A percentile compares a stretch with the other conserved stretches of the same genome.
Conservation (phyloP, 202 grass and related monocot genomes). For the Hordeum pubiflorum region DNA sequence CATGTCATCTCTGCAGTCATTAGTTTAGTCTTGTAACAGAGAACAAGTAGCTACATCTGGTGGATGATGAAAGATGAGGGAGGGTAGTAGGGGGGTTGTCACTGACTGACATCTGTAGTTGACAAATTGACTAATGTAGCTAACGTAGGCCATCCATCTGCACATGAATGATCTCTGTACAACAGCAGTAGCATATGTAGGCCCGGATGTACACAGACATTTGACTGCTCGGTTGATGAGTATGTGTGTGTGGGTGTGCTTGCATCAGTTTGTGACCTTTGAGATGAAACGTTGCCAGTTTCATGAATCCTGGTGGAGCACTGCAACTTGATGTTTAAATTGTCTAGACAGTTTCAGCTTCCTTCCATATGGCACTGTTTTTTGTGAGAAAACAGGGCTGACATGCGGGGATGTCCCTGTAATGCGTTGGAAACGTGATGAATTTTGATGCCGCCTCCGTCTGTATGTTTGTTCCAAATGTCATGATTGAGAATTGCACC, state of each 20-base stretch:
- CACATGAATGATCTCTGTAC: constrained; percentile 27
- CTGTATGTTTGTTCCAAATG: background rate
- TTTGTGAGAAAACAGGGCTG: background rate
- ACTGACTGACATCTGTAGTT: constrained; percentile 15
- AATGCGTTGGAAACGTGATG: background rate
- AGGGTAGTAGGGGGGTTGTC: background rate
- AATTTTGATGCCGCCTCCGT: background rate
- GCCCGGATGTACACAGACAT: constrained; percentile 10
- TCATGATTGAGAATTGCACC: background rate
- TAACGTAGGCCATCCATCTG: constrained; percentile 7
- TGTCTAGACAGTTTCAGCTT: background rate
- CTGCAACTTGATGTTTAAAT: background rate
- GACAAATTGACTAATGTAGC: constrained; percentile 10
- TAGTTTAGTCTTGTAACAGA: constrained; percentile 21
- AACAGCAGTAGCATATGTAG: constrained; percentile 13
- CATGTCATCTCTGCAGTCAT: constrained; percentile 6
- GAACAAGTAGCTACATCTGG: constrained; percentile 3
- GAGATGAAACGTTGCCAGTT: background rate
- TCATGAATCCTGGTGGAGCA: background rate
- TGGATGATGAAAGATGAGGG: background rate
- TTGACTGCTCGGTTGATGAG: background rate
- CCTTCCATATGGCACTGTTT: background rate
- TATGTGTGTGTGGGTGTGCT: background rate
- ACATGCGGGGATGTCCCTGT: background rate
- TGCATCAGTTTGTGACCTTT: background rate